These are phyloP conservation scores for Trichoderma atroviride DNA, from an alignment of 2,329 filamentous ascomycete species.

Conservation along the genomic window DNA sequence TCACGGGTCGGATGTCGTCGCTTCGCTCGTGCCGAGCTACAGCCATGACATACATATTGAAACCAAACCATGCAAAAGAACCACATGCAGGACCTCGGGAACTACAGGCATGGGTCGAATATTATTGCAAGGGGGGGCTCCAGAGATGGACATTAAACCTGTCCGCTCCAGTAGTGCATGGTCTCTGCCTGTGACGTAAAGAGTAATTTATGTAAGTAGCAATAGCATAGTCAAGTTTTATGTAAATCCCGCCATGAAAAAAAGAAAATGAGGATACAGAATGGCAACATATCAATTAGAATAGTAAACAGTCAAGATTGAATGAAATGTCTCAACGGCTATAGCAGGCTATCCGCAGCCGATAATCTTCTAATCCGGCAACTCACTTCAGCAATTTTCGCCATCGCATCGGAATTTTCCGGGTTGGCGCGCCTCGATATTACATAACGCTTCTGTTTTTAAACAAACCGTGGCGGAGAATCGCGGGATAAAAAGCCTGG, in stretches of 20 bases:
- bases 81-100: conserved; percentile 37
- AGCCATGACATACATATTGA: background rate
- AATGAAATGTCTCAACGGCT: background rate
- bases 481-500: background rate
- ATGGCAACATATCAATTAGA: background rate
- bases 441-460: conserved; percentile 13
- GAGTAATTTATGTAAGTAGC: background rate
- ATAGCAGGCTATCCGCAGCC: background rate
- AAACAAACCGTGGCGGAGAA: background rate
- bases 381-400: background rate
- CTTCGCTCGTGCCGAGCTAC: conserved; percentile 11
- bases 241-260: background rate
- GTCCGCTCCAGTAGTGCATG: no score
- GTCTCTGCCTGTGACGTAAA: background rate
- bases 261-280: background rate
- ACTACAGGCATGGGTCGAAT: conserved; percentile 5
- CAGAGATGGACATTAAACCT: background rate
- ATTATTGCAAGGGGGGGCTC: background rate
- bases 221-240: background rate
- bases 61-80: background rate
- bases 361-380: background rate
- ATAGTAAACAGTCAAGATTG: background rate
- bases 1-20: background rate
- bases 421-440: background rate
- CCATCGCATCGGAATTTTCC: conserved; percentile 15